Evolutionary conservation across 495 filamentous ascomycete genomes (phyloP).

Genomic region (Talaromyces borbonicus): DNA sequence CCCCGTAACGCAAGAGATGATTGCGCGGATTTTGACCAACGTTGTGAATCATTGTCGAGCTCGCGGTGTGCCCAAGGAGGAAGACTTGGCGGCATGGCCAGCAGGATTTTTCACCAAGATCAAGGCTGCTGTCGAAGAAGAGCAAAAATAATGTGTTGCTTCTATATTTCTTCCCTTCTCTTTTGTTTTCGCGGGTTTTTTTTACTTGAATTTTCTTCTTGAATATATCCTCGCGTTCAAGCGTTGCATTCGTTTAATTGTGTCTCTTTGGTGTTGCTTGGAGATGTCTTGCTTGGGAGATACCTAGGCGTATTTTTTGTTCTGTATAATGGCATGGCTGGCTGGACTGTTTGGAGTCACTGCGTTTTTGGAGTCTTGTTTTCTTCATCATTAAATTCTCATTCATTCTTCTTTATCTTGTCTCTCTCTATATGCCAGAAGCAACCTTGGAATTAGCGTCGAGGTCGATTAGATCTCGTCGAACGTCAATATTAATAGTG

Average conservation of each 20-base stretch:
- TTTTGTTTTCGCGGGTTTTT: conserved; percentile 6
- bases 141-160: conserved; percentile 11
- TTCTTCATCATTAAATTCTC: neutral
- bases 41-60: conserved; percentile 67
- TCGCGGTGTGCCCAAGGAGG: conserved; percentile 55
- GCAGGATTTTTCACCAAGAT: conserved; percentile 55
- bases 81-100: conserved; percentile 64
- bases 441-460: no score
- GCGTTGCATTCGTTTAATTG: conserved; percentile 9
- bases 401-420: no score
- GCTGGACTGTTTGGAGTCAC: conserved; percentile 6
- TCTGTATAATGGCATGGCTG: neutral
- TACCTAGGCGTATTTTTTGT: no score
- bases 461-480: no score
- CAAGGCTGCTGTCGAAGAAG: conserved; percentile 50
- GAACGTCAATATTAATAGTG: no score
- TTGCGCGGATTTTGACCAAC: conserved; percentile 64
- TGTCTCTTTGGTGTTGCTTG: neutral
- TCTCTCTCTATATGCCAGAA: no score
- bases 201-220: neutral
- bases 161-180: neutral
- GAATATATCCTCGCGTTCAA: conserved; percentile 8
- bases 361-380: neutral
- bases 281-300: no score
- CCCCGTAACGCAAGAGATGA: conserved; percentile 64